Conservation (phyloP, 768 basidiomycete genomes). For the Ramaria sp. region DNA sequence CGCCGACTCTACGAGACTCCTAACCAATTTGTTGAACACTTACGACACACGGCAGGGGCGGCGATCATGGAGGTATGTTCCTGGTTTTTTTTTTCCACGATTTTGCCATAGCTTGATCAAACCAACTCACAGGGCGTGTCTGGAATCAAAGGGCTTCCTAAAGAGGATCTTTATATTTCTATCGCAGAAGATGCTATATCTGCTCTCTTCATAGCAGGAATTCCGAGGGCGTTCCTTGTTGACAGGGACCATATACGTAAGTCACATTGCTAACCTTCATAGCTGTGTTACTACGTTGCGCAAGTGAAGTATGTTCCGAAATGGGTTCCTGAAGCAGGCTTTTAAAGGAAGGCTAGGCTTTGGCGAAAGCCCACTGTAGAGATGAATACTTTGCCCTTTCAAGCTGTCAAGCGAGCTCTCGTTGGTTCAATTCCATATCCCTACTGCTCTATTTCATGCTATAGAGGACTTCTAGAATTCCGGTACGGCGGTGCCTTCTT, state of each 20-base stretch:
- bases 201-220: constrained; percentile 39
- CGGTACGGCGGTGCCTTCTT: constrained; percentile 14
- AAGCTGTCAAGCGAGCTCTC: neutral
- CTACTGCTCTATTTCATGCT: too few relatives aligned
- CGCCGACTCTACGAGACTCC: constrained; percentile 33
- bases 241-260: constrained; percentile 33
- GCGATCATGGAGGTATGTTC: neutral
- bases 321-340: constrained; percentile 9
- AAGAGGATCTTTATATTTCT: constrained; percentile 36
- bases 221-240: constrained; percentile 46
- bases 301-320: constrained; percentile 6
- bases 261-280: constrained; percentile 8
- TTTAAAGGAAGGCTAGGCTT: neutral
- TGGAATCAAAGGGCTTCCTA: constrained; percentile 30
- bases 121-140: constrained; percentile 25
- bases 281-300: neutral
- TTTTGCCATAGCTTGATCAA: too few relatives aligned
- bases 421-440: neutral
- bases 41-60: neutral
- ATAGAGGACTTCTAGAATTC: neutral
- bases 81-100: too few relatives aligned
- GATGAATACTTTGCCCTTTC: constrained; percentile 1
- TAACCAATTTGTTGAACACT: constrained; percentile 21
- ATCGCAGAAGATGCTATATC: constrained; percentile 42
- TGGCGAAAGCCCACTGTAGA: neutral